Base-by-base conservation (phyloP, 148 eudicot genomes). In the Salicornia ramosissima region DNA sequence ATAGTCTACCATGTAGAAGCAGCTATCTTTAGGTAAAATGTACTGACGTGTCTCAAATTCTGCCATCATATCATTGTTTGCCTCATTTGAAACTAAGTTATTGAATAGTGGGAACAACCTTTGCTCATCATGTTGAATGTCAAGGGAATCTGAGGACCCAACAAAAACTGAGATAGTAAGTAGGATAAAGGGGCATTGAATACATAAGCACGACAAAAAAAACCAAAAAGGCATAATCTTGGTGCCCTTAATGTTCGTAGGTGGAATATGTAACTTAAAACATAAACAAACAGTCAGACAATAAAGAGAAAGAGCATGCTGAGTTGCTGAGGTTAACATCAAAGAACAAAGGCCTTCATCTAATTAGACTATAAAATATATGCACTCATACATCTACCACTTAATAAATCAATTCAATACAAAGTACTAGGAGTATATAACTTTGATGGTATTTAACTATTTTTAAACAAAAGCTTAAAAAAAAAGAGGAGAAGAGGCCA, bases 11-110 rank as follows among this genome's bases (percentile, higher is more conserved):
- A 87, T 90, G 73, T 78, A 90, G 74, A 90, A 90, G 73, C 85
- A 73, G 82, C 96, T 86, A 63, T 82, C 75, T 80, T 81, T 86
- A 18, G 98, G 98, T 79, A 94, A 65, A 52, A 94, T 77, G 69
- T 87, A 94, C 63, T 40, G 77, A 72, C 63, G 66, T 61, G 79
- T 80, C 72, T 83, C 68, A 39, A 88, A 76, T 58, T 84, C 84
- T 63, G 98, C 96, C 84, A 85, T 91, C 68, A 80, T 57, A 22
- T 90, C 96, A 30, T 51, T 22, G 25, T 69, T 71, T 61, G 82
- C 73, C 56, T 82, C 86, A 65, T 94, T 94, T 11, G 60, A 63
- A 71, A 88, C 80, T 28, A 82, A 79, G 67, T 80, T 87, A 67
- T 81, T 74, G 74, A 88, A 94, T 55, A 85, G 54, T 10, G 84